Evolutionary conservation across 768 basidiomycete species (phyloP).

Genomic region (Tylopilus sp.): DNA sequence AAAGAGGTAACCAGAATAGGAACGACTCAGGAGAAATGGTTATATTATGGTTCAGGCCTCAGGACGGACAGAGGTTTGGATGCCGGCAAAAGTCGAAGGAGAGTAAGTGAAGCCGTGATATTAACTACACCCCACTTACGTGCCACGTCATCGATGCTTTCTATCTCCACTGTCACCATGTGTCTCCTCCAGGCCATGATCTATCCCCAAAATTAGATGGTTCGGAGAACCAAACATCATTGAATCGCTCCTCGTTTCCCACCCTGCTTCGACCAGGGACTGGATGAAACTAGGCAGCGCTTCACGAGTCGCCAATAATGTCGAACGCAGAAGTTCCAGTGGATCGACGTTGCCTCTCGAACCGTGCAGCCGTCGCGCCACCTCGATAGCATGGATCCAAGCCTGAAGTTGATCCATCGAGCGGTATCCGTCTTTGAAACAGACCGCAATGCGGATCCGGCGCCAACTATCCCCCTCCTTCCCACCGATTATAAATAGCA

Average conservation of each 20-base stretch:
- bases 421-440: slow-evolving; percentile 49
- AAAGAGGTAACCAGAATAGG: neutral
- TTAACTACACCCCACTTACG: neutral
- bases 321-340: slow-evolving; percentile 9
- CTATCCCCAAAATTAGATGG: slow-evolving; percentile 19
- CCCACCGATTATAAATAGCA: slow-evolving; percentile 44
- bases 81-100: neutral
- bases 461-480: neutral
- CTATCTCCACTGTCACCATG: slow-evolving; percentile 8
- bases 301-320: slow-evolving; percentile 10
- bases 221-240: slow-evolving; percentile 29
- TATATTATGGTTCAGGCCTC: neutral
- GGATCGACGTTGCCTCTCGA: neutral
- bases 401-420: slow-evolving; percentile 51
- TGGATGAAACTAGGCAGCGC: slow-evolving; percentile 18
- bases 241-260: slow-evolving; percentile 35
- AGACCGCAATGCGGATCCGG: slow-evolving; percentile 35
- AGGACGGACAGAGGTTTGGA: neutral
- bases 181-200: neutral
- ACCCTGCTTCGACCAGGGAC: slow-evolving; percentile 29
- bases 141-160: slow-evolving; percentile 17
- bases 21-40: neutral
- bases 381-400: slow-evolving; percentile 39
- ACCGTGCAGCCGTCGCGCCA: slow-evolving; percentile 5
- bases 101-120: neutral